These are phyloP conservation scores for Xylariaceae sp. DNA, from an alignment of 2,329 filamentous ascomycete genomes.

Conservation along the genomic window DNA sequence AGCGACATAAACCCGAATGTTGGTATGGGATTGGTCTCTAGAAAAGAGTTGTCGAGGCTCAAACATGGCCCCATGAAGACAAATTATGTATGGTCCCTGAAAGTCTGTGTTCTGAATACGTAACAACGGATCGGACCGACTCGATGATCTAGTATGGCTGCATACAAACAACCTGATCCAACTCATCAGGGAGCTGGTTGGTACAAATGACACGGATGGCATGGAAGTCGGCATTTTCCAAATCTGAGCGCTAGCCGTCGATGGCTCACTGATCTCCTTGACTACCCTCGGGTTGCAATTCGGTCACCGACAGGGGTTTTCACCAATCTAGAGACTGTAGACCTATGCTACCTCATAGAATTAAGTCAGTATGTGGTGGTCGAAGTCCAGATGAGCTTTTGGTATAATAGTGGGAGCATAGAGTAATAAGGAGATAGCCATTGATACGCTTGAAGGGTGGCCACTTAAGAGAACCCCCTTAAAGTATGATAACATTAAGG, in stretches of 20 bases:
- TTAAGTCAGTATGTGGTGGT: too few relatives aligned
- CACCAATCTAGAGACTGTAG: too few relatives aligned
- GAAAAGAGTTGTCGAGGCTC: too few relatives aligned
- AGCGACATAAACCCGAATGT: neutral
- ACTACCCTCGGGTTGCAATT: too few relatives aligned
- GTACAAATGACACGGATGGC: neutral
- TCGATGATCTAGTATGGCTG: slow-evolving; percentile 1
- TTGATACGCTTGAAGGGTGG: too few relatives aligned
- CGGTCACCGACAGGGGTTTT: too few relatives aligned
- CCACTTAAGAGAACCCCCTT: neutral
- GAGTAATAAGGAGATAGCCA: too few relatives aligned
- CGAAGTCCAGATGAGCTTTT: too few relatives aligned
- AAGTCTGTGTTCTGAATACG: neutral
- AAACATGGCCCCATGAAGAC: neutral
- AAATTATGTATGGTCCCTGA: neutral
- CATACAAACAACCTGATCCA: neutral
- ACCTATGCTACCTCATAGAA: too few relatives aligned
- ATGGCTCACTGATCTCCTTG: too few relatives aligned
- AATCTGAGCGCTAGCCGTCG: too few relatives aligned
- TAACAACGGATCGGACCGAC: slow-evolving; percentile 6
- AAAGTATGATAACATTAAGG: neutral
- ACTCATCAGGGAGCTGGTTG: neutral
- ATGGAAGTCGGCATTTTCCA: neutral
- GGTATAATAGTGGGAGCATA: too few relatives aligned
- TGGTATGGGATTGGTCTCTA: neutral